phyloP scores from a whole-genome alignment of 176 grass and related monocot species.

The Musa itinerans region DNA sequence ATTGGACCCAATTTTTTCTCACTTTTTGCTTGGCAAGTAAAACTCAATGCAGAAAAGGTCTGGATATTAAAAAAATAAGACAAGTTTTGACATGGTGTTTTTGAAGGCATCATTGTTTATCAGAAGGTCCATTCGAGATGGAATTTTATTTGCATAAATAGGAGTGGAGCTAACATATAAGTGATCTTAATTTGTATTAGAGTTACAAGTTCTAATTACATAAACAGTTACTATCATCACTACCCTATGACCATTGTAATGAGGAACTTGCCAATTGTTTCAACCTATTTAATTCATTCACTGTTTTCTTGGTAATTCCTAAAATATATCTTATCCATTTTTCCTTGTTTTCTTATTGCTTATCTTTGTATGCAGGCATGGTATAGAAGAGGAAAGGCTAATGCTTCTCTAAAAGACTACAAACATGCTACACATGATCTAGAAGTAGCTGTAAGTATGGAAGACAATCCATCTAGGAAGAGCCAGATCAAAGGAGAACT shows the following conservation, averaged over 20 bases:
- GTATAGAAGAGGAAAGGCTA: constrained; percentile 90
- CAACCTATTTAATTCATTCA: not conserved
- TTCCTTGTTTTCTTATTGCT: constrained; percentile 4
- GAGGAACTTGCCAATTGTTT: not conserved
- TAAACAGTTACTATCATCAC: not conserved
- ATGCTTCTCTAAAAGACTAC: constrained; percentile 51
- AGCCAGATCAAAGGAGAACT: constrained; percentile 67
- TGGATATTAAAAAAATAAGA: not conserved
- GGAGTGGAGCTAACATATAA: not conserved
- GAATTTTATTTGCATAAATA: not conserved
- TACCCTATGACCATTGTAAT: not conserved
- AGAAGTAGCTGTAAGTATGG: constrained; percentile 55
- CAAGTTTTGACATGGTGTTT: not conserved
- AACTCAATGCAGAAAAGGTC: too few relatives aligned
- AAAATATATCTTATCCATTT: not conserved
- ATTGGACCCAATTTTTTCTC: too few relatives aligned
- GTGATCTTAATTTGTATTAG: not conserved
- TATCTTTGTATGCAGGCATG: constrained; percentile 52
- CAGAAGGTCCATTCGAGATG: not conserved
- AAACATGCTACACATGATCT: constrained; percentile 60
- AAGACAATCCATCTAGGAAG: constrained; percentile 54
- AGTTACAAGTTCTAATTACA: not conserved
- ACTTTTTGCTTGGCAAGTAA: too few relatives aligned
- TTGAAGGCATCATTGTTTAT: not conserved
- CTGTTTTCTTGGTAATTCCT: not conserved